A percentile compares a stretch with the other conserved stretches of the same genome.
Conservation (phyloP, 2,329 filamentous ascomycete genomes). For the Epicoccum sorghinum region DNA sequence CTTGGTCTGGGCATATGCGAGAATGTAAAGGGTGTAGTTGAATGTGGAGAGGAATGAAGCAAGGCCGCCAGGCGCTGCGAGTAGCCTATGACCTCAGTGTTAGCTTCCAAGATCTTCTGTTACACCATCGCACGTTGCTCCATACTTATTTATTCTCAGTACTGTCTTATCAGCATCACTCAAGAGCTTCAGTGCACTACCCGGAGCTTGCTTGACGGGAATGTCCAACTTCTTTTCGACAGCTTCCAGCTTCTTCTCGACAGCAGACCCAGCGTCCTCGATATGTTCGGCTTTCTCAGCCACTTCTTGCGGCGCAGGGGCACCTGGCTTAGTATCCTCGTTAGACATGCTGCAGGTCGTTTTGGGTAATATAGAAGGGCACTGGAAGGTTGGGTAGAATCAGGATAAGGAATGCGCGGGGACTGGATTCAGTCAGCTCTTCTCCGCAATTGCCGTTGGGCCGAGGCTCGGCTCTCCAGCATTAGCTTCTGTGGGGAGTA, state of each 20-base stretch:
- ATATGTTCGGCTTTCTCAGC: slow-evolving; percentile 32
- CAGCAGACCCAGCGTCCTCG: slow-evolving; percentile 13
- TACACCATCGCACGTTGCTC: neutral
- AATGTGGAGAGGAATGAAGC: slow-evolving; percentile 54
- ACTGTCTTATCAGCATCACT: slow-evolving; percentile 48
- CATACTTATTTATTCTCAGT: slow-evolving; percentile 54
- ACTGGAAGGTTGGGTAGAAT: slow-evolving; percentile 23
- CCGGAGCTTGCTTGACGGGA: slow-evolving; percentile 25
- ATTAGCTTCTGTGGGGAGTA: neutral
- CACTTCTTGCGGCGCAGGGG: slow-evolving; percentile 40
- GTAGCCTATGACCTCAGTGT: slow-evolving; percentile 39
- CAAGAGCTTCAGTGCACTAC: slow-evolving; percentile 36
- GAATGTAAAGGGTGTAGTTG: slow-evolving; percentile 55
- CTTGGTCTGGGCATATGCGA: slow-evolving; percentile 52
- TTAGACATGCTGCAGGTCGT: slow-evolving; percentile 43
- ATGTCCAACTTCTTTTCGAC: slow-evolving; percentile 16
- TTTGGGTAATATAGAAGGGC: slow-evolving; percentile 13
- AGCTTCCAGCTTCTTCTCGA: slow-evolving; percentile 17
- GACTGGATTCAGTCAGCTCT: slow-evolving; percentile 4
- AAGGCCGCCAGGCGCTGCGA: slow-evolving; percentile 53
- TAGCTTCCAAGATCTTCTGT: slow-evolving; percentile 7
- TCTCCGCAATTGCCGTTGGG: slow-evolving; percentile 25
- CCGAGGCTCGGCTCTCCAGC: slow-evolving; percentile 24
- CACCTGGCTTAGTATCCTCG: slow-evolving; percentile 44
- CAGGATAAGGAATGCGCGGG: slow-evolving; percentile 18